Evolutionary conservation across 2,329 filamentous ascomycete species (phyloP).

Genomic region (Fusarium redolens): DNA sequence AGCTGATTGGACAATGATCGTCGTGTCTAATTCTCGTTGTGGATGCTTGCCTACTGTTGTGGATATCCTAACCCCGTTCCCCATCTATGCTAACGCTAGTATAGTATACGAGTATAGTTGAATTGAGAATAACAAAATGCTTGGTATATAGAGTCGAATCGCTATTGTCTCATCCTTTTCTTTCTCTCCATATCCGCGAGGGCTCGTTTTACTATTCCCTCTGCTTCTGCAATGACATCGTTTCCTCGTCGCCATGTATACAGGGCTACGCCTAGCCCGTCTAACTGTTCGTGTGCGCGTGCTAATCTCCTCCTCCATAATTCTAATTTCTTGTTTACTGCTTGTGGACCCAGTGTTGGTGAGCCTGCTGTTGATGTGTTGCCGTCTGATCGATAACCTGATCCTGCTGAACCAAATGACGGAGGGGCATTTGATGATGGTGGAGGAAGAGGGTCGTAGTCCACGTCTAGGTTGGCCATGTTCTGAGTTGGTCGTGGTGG

Average conservation of each 20-base stretch:
- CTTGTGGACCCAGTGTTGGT: conserved; percentile 49
- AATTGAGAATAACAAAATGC: not conserved
- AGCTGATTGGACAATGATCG: conserved; percentile 19
- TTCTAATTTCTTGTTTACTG: conserved; percentile 74
- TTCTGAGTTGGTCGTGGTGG: conserved; percentile 47
- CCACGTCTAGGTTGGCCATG: conserved; percentile 54
- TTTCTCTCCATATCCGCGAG: conserved; percentile 56
- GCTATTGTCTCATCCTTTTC: conserved; percentile 27
- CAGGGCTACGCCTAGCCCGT: conserved; percentile 73
- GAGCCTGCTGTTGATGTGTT: conserved; percentile 50
- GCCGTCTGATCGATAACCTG: conserved; percentile 47
- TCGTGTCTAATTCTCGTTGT: not conserved
- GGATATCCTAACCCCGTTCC: not conserved
- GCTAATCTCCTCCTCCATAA: conserved; percentile 77
- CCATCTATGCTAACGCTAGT: not conserved
- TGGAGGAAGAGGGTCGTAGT: conserved; percentile 55
- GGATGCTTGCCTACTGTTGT: not conserved
- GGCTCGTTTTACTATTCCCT: conserved; percentile 70
- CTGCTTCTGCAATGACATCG: conserved; percentile 75
- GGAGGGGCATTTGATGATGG: conserved; percentile 42
- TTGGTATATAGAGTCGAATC: not conserved
- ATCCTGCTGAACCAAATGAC: conserved; percentile 40
- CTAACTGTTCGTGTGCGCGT: conserved; percentile 71
- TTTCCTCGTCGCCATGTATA: conserved; percentile 79
- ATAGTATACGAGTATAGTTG: conserved; percentile 2